phyloP scores from a whole-genome alignment of 2,329 filamentous ascomycete genomes.

The Fusarium sp. region DNA sequence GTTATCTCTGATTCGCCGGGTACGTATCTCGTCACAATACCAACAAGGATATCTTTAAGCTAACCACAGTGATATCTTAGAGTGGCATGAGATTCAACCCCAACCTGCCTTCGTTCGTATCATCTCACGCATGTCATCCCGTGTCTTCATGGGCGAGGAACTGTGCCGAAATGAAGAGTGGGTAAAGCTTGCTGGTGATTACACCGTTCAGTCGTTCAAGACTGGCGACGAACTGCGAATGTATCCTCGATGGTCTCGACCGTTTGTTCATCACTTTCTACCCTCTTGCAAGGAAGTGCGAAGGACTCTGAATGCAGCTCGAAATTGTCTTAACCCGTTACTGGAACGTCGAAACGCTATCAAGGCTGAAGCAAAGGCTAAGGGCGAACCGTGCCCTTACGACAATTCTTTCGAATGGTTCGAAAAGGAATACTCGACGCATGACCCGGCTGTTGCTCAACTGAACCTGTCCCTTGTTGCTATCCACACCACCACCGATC shows the following conservation, averaged over 20 bases:
- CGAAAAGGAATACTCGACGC: slow-evolving; percentile 56
- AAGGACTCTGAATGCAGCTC: slow-evolving; percentile 39
- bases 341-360: slow-evolving; percentile 48
- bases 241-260: slow-evolving; percentile 58
- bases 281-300: slow-evolving; percentile 47
- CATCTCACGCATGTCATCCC: slow-evolving; percentile 38
- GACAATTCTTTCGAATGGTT: slow-evolving; percentile 66
- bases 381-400: neutral
- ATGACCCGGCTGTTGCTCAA: slow-evolving; percentile 32
- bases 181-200: slow-evolving; percentile 57
- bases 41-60: neutral
- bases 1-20: slow-evolving; percentile 5
- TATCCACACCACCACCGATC: slow-evolving; percentile 63
- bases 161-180: slow-evolving; percentile 58
- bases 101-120: neutral
- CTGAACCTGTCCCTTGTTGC: slow-evolving; percentile 56
- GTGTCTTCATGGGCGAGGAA: slow-evolving; percentile 55
- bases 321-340: slow-evolving; percentile 40
- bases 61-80: neutral
- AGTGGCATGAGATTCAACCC: slow-evolving; percentile 6
- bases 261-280: slow-evolving; percentile 58
- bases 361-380: slow-evolving; percentile 18
- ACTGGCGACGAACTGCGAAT: slow-evolving; percentile 48
- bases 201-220: slow-evolving; percentile 56
- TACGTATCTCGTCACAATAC: too few relatives aligned